Conservation (phyloP, 352 stramenopile genomes). For the Pythium aquatile region DNA sequence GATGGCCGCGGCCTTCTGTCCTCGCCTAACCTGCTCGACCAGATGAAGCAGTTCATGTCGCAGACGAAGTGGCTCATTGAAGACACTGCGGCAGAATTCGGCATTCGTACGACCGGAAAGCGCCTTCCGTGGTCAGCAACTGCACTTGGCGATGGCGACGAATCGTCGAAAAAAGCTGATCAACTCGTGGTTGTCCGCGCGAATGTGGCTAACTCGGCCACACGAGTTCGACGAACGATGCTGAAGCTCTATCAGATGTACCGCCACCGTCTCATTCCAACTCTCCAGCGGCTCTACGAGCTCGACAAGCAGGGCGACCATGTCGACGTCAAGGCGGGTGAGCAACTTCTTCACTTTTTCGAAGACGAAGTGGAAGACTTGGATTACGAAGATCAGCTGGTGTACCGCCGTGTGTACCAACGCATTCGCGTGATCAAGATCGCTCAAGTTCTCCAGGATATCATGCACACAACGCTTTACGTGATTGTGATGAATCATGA, state of each 20-base stretch:
- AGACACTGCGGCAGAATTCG: constrained; percentile 48
- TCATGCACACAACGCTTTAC: constrained; percentile 53
- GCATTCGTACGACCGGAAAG: constrained; percentile 31
- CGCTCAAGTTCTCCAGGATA: constrained; percentile 52
- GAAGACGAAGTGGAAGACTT: constrained; percentile 66
- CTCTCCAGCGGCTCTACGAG: constrained; percentile 45
- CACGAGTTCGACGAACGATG: constrained; percentile 53
- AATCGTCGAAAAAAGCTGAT: background rate
- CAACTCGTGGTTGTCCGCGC: constrained; percentile 44
- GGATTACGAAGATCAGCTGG: constrained; percentile 48
- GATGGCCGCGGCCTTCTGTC: constrained; percentile 20
- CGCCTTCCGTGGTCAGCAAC: constrained; percentile 54
- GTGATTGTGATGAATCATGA: constrained; percentile 66
- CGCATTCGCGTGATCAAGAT: constrained; percentile 58
- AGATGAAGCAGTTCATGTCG: constrained; percentile 38
- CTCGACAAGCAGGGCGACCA: constrained; percentile 43
- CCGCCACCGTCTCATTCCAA: constrained; percentile 45
- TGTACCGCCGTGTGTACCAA: constrained; percentile 51
- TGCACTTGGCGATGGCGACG: constrained; percentile 11
- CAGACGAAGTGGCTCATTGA: constrained; percentile 54
- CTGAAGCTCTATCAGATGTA: constrained; percentile 64
- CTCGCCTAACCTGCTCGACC: constrained; percentile 27
- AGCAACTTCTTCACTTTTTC: constrained; percentile 56
- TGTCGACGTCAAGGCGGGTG: constrained; percentile 37
- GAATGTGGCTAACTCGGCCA: constrained; percentile 46